Conservation (phyloP, 2,329 filamentous ascomycete genomes). For the Biscogniauxia marginata region DNA sequence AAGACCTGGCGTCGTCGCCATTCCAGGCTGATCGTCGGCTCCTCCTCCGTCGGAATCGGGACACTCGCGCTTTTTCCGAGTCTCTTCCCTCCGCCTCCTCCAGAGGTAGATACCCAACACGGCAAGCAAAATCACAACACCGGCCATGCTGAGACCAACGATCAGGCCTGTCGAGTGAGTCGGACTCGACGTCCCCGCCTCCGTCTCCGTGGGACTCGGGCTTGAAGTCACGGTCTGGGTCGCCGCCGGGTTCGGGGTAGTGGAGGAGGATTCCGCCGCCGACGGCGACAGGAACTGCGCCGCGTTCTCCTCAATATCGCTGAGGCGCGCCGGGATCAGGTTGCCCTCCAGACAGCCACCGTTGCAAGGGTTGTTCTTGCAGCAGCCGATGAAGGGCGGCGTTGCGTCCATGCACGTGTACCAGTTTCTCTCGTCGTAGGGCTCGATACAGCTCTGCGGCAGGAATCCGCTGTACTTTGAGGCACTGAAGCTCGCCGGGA, state of each 20-base stretch:
- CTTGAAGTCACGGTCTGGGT: background rate
- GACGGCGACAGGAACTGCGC: conserved; percentile 13
- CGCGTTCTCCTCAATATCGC: conserved; percentile 15
- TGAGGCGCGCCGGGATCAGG: conserved; percentile 27
- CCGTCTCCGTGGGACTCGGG: conserved; percentile 2
- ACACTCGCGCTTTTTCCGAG: background rate
- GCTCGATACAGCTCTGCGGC: conserved; percentile 31
- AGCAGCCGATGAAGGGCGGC: conserved; percentile 38
- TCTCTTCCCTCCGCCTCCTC: conserved; percentile 9
- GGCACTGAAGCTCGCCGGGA: conserved; percentile 31
- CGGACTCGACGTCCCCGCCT: background rate
- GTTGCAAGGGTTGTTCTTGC: conserved; percentile 35
- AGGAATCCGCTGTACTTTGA: conserved; percentile 29
- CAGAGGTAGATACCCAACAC: conserved; percentile 14
- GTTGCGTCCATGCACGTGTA: conserved; percentile 33
- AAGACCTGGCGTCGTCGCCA: background rate
- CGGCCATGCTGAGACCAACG: conserved; percentile 17
- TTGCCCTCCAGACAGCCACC: conserved; percentile 30
- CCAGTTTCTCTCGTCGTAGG: conserved; percentile 28
- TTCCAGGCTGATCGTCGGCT: background rate
- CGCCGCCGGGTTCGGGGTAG: background rate
- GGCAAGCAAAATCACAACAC: conserved; percentile 15
- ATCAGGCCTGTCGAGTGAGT: conserved; percentile 10
- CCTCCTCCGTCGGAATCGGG: background rate
- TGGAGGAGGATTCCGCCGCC: background rate